Conservation (phyloP, 148 eudicot genomes). For the Amaranthus cruentus region DNA sequence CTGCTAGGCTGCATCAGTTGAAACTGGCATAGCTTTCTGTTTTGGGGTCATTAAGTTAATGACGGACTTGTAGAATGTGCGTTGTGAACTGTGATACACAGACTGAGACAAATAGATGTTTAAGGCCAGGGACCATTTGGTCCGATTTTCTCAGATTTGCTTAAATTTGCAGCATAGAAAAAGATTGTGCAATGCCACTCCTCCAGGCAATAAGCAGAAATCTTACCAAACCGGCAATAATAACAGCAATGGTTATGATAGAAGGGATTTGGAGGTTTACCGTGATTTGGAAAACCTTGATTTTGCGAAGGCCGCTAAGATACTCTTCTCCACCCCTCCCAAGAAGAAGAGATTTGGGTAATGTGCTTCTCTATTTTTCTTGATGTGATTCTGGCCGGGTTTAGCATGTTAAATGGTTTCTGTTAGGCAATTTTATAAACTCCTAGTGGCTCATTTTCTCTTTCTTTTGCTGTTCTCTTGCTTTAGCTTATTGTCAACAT, state of each 20-base stretch:
- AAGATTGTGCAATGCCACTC: conserved; percentile 29
- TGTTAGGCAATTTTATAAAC: conserved; percentile 21
- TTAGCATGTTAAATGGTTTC: conserved; percentile 4
- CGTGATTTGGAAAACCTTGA: conserved; percentile 68
- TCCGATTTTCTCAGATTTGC: conserved; percentile 25
- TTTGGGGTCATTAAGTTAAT: no score
- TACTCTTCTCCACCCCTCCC: conserved; percentile 52
- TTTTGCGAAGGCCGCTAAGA: conserved; percentile 75
- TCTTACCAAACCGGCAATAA: conserved; percentile 3
- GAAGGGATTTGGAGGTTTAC: conserved; percentile 40
- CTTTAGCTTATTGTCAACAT: no score
- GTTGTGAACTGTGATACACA: conserved; percentile 1
- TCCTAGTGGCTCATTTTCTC: conserved; percentile 13
- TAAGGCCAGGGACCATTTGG: conserved; percentile 32
- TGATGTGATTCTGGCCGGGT: not conserved
- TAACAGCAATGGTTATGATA: conserved; percentile 11
- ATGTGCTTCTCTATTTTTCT: not conserved
- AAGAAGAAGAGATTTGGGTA: conserved; percentile 77
- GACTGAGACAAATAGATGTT: conserved; percentile 19
- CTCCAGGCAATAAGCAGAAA: conserved; percentile 18
- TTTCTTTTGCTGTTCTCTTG: not conserved
- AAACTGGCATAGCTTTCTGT: no score
- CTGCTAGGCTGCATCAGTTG: no score
- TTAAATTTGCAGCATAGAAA: conserved; percentile 5
- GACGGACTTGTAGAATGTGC: no score